Evolutionary conservation across 257 asterid genomes (phyloP).

Genomic region (Nicotiana paniculata): DNA sequence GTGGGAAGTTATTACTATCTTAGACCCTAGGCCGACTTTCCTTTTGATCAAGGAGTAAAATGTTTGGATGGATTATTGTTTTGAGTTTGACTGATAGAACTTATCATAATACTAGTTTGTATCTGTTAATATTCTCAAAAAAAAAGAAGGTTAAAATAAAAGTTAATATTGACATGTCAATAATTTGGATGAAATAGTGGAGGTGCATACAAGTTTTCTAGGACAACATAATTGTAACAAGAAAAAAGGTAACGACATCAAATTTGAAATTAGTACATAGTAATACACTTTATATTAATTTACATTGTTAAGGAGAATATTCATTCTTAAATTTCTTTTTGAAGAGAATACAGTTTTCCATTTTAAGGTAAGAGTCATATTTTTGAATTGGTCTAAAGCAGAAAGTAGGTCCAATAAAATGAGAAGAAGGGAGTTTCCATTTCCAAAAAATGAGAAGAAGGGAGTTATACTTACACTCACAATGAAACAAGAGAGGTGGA

Average conservation of each 20-base stretch:
- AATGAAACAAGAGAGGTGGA: neutral
- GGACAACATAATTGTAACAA: neutral
- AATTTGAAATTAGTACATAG: neutral
- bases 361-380: neutral
- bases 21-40: neutral
- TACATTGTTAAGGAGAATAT: neutral
- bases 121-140: neutral
- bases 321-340: too few species aligned
- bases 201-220: neutral
- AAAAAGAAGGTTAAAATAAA: neutral
- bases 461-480: neutral
- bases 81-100: neutral
- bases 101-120: neutral
- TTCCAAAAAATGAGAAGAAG: neutral
- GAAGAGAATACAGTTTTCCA: too few species aligned
- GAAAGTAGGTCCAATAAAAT: neutral
- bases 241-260: neutral
- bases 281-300: neutral
- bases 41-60: neutral
- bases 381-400: neutral
- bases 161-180: neutral
- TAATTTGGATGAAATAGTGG: neutral
- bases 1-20: neutral
- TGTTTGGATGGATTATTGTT: neutral
- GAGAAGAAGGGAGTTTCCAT: neutral